Percentiles rank a stretch among this genome's conserved stretches.
These are phyloP conservation scores for Stentor roeselii DNA, from an alignment of 73 alveolate genomes.

Conservation along the genomic window DNA sequence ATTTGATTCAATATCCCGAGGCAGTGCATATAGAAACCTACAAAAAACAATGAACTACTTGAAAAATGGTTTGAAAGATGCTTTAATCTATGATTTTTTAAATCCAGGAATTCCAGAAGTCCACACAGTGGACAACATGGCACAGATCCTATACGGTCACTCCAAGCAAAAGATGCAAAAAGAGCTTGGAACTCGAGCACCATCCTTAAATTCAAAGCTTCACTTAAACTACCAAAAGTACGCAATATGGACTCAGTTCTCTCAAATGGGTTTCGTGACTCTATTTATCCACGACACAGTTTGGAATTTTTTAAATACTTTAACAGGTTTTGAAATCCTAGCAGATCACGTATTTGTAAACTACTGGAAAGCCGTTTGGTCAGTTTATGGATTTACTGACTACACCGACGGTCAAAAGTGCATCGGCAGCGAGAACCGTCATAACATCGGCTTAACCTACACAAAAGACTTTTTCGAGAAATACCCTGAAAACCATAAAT, in stretches of 20 bases:
- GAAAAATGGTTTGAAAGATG: too few species aligned
- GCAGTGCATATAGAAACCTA: too few species aligned
- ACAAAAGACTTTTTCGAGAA: neutral
- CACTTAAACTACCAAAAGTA: neutral
- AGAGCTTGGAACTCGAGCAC: too few species aligned
- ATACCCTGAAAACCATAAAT: neutral
- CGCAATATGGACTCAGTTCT: neutral
- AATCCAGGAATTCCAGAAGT: too few species aligned
- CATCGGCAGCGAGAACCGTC: neutral
- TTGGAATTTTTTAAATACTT: neutral
- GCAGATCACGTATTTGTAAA: neutral
- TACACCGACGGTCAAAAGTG: neutral
- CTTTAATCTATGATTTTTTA: too few species aligned
- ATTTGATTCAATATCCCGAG: too few species aligned
- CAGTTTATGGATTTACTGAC: neutral
- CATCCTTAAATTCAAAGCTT: too few species aligned
- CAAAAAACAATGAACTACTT: too few species aligned
- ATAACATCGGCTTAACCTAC: neutral
- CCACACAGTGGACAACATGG: too few species aligned
- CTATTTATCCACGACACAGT: neutral
- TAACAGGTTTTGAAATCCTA: neutral
- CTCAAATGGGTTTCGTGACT: neutral
- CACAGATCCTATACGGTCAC: too few species aligned
- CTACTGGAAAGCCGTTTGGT: neutral
- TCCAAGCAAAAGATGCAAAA: too few species aligned